Conservation (phyloP, 192 early-diverging fungal species). For the Lunasporangiospora selenospora region DNA sequence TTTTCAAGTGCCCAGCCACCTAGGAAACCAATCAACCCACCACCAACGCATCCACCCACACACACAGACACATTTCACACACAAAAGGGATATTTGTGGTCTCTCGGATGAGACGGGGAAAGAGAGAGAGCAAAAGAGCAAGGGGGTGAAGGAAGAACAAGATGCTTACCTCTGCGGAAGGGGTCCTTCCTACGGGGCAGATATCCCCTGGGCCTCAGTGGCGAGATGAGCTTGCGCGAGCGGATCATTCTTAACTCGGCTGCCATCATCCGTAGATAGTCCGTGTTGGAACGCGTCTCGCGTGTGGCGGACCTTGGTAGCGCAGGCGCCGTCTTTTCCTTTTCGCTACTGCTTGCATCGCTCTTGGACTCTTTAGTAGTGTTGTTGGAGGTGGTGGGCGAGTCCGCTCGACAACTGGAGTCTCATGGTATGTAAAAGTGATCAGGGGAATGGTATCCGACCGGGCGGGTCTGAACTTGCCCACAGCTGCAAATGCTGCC, state of each 20-base stretch:
- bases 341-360: not conserved
- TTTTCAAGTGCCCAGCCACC: not conserved
- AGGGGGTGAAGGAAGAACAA: not conserved
- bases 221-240: conserved; percentile 52
- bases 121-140: not conserved
- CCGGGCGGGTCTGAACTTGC: conserved; percentile 29
- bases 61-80: not conserved
- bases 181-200: conserved; percentile 49
- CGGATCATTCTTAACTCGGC: conserved; percentile 61
- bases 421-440: conserved; percentile 46
- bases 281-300: conserved; percentile 52
- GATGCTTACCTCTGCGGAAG: conserved; percentile 41
- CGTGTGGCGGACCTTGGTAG: conserved; percentile 38
- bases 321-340: not conserved
- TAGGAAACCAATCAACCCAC: not conserved
- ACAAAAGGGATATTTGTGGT: not conserved
- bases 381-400: conserved; percentile 6
- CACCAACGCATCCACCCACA: not conserved
- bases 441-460: conserved; percentile 42
- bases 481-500: conserved; percentile 36
- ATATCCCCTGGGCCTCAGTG: conserved; percentile 51
- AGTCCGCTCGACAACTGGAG: conserved; percentile 32
- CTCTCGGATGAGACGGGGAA: no score
- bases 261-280: conserved; percentile 57
- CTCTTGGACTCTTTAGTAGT: not conserved